Base-by-base conservation (phyloP, 345 rosid species). In the Linum usitatissimum region DNA sequence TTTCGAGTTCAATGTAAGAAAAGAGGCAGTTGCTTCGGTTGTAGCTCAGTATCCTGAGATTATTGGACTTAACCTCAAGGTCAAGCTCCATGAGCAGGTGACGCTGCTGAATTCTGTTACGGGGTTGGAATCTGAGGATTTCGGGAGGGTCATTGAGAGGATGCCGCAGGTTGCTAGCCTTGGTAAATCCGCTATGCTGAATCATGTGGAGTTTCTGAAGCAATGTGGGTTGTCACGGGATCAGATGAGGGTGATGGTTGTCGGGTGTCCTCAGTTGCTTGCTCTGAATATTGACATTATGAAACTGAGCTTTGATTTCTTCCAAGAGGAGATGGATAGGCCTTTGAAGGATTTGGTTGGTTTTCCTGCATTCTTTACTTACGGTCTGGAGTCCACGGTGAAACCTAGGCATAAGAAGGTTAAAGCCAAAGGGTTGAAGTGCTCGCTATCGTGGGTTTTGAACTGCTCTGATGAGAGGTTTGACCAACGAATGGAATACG, bases 11-110 rank as follows among this genome's bases (percentile, higher is more conserved):
- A 68, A 76, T 60, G 91, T 86, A 13, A 84, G 89, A 66, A 70
- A 78, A 70, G 68, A 67, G 15, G 36, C 63, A 38, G 80, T 92
- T 81, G 83, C 96, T 70, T 85, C 86, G 19, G 71, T 92, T 55
- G 73, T 92, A 34, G 96, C 96, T 31, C 96, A 88, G 60, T 92
- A 86, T 72, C 96, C 98, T 68, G 93, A 86, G 75, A 85, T 92
- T 48, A 62, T 92, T 34, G 96, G 96, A 64, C 70, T 75, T 53
- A 86, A 86, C 53, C 82, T 88, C 55, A 78, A 73, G 64, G 73
- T 82, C 28, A 86, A 83, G 86, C 90, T 92, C 59, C 70, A 63
- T 68, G 55, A 76, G 39, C 98, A 84, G 63, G 77, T 38, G 71
- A 60, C 66, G 72, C 78, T 84, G 77, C 85, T 92, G 48, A 63